These are phyloP conservation scores for Geotrichum armillariae DNA, from an alignment of 1,139 yeast genomes.

Conservation along the genomic window DNA sequence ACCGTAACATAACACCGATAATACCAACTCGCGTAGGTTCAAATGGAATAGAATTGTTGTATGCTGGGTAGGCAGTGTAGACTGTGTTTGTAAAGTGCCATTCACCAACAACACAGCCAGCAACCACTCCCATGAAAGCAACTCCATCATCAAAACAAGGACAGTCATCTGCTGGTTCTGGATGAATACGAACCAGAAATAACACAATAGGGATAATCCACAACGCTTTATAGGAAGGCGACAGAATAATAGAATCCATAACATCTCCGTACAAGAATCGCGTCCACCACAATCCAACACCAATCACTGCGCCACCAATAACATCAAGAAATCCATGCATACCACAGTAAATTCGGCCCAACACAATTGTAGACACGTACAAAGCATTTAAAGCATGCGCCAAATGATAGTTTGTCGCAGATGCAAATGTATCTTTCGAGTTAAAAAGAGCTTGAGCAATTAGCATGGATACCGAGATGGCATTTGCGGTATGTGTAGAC, in stretches of 20 bases:
- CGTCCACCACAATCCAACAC: slow-evolving; percentile 43
- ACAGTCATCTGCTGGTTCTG: slow-evolving; percentile 88
- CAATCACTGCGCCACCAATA: slow-evolving; percentile 62
- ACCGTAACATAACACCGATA: slow-evolving; percentile 39
- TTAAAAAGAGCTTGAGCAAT: slow-evolving; percentile 37
- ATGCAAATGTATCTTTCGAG: slow-evolving; percentile 22
- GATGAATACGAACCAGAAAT: slow-evolving; percentile 61
- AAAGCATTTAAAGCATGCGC: slow-evolving; percentile 34
- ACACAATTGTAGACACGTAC: slow-evolving; percentile 66
- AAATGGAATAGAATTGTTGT: slow-evolving; percentile 16
- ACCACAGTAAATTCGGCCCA: slow-evolving; percentile 91
- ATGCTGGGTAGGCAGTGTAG: not conserved
- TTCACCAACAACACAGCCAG: slow-evolving; percentile 67
- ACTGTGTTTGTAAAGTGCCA: slow-evolving; percentile 40
- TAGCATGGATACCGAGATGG: slow-evolving; percentile 70
- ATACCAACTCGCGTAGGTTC: slow-evolving; percentile 8
- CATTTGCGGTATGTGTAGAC: slow-evolving; percentile 89
- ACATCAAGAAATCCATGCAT: slow-evolving; percentile 95
- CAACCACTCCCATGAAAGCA: slow-evolving; percentile 86
- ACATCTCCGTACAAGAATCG: slow-evolving; percentile 27
- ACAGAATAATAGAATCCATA: slow-evolving; percentile 26
- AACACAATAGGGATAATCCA: slow-evolving; percentile 46
- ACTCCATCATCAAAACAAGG: slow-evolving; percentile 97
- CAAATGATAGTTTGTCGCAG: slow-evolving; percentile 14
- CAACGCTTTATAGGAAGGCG: slow-evolving; percentile 40